Percentiles rank a stretch among this genome's conserved stretches.
Evolutionary conservation across 139 green algal genomes (phyloP).

Genomic region (Closterium sp.): DNA sequence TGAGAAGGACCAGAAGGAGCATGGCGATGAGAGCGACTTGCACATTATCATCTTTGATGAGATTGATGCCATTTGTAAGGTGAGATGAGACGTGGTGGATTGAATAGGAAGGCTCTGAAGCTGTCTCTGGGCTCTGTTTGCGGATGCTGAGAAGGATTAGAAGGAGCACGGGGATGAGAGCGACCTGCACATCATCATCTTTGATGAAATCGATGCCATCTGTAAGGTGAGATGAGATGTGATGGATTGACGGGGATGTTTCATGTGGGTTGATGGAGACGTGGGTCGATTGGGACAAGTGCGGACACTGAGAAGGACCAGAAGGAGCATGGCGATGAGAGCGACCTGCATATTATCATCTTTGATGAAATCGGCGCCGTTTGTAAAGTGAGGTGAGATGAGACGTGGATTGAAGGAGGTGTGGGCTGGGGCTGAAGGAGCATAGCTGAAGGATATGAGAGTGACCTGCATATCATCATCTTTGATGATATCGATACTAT

Average conservation of each 20-base stretch:
- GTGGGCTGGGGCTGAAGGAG: constrained; percentile 81
- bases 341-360: constrained; percentile 98
- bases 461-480: constrained; percentile 98
- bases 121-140: constrained; percentile 95
- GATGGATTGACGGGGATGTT: no score
- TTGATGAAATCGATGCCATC: constrained; percentile 99
- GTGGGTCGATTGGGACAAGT: no score
- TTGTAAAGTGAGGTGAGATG: constrained; percentile 79
- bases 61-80: constrained; percentile 99
- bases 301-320: constrained; percentile 88
- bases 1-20: constrained; percentile 77
- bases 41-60: constrained; percentile 99
- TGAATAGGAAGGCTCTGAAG: constrained; percentile 75
- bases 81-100: background rate
- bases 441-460: constrained; percentile 67
- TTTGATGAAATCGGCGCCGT: constrained; percentile 99
- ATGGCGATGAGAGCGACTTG: constrained; percentile 77
- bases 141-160: constrained; percentile 86
- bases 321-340: constrained; percentile 65
- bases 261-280: no score
- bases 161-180: constrained; percentile 66
- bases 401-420: constrained; percentile 38
- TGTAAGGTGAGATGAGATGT: constrained; percentile 82
- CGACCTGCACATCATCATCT: constrained; percentile 99
- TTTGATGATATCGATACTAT: constrained; percentile 99